A percentile compares a stretch with the other conserved stretches of the same genome.
These are phyloP conservation scores for Pichia sp. DNA, from an alignment of 1,139 yeast genomes.

Conservation along the genomic window DNA sequence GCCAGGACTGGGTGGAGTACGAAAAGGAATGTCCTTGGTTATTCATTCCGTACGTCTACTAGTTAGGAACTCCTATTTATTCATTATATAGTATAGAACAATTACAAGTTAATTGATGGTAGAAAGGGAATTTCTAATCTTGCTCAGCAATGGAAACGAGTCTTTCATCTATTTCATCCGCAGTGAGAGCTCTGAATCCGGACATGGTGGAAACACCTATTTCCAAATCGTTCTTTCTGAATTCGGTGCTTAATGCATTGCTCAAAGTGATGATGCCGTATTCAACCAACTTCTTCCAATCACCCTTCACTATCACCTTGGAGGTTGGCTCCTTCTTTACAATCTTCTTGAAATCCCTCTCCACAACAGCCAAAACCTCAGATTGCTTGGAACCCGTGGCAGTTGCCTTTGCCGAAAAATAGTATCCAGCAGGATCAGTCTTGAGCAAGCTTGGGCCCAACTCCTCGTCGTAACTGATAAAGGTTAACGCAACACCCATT, in stretches of 20 bases:
- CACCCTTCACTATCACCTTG: slow-evolving; percentile 56
- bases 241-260: slow-evolving; percentile 85
- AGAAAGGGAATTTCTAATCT: slow-evolving; percentile 46
- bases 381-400: slow-evolving; percentile 98
- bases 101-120: background rate
- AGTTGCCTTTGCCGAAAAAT: slow-evolving; percentile 84
- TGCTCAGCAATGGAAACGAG: slow-evolving; percentile 92
- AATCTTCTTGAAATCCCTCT: slow-evolving; percentile 82
- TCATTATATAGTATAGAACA: background rate
- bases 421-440: slow-evolving; percentile 97
- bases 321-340: slow-evolving; percentile 22
- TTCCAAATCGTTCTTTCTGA: slow-evolving; percentile 88
- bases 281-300: slow-evolving; percentile 87
- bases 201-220: slow-evolving; percentile 78
- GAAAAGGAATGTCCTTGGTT: slow-evolving; percentile 84
- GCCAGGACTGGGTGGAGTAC: slow-evolving; percentile 89
- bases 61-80: slow-evolving; percentile 16
- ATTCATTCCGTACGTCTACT: slow-evolving; percentile 83
- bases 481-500: slow-evolving; percentile 85
- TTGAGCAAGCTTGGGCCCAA: slow-evolving; percentile 87
- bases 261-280: slow-evolving; percentile 82
- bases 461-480: slow-evolving; percentile 83
- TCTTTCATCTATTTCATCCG: slow-evolving; percentile 91
- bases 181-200: slow-evolving; percentile 65
- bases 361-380: slow-evolving; percentile 86